A percentile compares a stretch with the other conserved stretches of the same genome.
Evolutionary conservation across 2,329 filamentous ascomycete genomes (phyloP).

Genomic region (Paecilomyces fulvus): DNA sequence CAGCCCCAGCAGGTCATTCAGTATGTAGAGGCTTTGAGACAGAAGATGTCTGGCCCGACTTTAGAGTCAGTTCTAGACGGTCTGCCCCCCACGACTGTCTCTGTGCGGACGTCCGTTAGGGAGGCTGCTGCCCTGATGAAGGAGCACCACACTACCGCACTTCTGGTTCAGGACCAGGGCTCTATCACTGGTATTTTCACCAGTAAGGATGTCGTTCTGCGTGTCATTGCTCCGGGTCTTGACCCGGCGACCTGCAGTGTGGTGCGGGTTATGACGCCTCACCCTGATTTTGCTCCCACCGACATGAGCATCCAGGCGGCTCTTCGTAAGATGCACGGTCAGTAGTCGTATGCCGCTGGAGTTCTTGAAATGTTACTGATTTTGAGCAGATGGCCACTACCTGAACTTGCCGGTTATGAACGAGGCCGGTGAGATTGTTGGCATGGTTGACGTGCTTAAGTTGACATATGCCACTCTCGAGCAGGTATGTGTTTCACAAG

Average conservation of each 20-base stretch:
- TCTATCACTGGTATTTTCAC: constrained; percentile 99
- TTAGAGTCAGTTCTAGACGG: constrained; percentile 91
- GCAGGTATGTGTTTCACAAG: constrained; percentile 50
- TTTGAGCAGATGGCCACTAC: constrained; percentile 76
- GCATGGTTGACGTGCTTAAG: constrained; percentile 98
- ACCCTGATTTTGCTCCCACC: constrained; percentile 95
- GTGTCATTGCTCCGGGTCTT: constrained; percentile 92
- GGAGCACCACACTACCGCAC: constrained; percentile 95
- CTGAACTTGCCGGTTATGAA: constrained; percentile 98
- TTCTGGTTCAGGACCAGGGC: constrained; percentile 92
- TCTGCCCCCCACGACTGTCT: constrained; percentile 86
- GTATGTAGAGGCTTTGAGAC: constrained; percentile 89
- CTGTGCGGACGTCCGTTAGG: constrained; percentile 89
- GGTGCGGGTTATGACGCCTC: constrained; percentile 96
- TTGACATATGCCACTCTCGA: constrained; percentile 96
- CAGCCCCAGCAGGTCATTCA: constrained; percentile 98
- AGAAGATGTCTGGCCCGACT: constrained; percentile 96
- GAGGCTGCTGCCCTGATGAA: constrained; percentile 96
- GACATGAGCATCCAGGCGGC: constrained; percentile 99
- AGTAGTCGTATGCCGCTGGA: constrained; percentile 26
- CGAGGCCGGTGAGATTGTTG: constrained; percentile 90
- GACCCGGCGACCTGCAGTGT: constrained; percentile 95
- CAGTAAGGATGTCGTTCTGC: constrained; percentile 96
- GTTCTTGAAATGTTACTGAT: constrained; percentile 4
- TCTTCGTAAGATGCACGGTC: constrained; percentile 97